Evolutionary conservation across 768 basidiomycete species (phyloP).

Genomic region (Kondoa malvinella): DNA sequence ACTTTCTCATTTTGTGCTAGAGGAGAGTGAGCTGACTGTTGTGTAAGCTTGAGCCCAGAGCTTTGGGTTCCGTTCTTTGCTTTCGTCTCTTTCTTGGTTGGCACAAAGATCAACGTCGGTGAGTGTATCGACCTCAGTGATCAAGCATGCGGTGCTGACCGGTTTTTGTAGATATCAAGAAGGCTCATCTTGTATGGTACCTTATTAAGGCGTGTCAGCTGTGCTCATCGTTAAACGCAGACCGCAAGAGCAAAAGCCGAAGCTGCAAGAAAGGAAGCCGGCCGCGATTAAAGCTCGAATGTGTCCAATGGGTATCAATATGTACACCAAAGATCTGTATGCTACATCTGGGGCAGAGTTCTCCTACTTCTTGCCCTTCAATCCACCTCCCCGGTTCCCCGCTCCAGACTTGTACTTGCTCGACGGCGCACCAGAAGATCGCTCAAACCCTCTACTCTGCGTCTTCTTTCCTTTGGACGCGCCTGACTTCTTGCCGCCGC

Average conservation of each 20-base stretch:
- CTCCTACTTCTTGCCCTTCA: not conserved
- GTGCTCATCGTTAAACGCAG: not conserved
- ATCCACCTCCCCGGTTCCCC: not conserved
- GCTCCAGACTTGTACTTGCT: not conserved
- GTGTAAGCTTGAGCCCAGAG: not conserved
- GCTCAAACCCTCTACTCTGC: not conserved
- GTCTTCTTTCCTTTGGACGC: not conserved
- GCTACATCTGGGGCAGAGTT: too few relatives aligned
- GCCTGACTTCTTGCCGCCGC: slow-evolving; percentile 37
- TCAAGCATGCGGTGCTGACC: too few relatives aligned
- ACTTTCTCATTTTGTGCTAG: not conserved
- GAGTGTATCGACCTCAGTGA: too few relatives aligned
- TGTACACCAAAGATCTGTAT: not conserved
- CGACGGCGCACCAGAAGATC: not conserved
- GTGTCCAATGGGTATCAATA: not conserved
- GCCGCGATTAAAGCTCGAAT: too few relatives aligned
- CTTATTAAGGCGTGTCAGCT: not conserved
- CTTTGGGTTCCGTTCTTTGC: slow-evolving; percentile 77
- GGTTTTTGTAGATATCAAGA: too few relatives aligned
- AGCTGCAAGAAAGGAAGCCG: not conserved
- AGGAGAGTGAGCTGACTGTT: not conserved
- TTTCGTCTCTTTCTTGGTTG: slow-evolving; percentile 53
- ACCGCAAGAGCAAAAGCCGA: not conserved
- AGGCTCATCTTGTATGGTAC: not conserved
- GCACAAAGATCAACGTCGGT: slow-evolving; percentile 27